A percentile compares a stretch with the other conserved stretches of the same genome.
phyloP scores from a whole-genome alignment of 1,284 basidiomycete species.

The Testicularia cyperi region DNA sequence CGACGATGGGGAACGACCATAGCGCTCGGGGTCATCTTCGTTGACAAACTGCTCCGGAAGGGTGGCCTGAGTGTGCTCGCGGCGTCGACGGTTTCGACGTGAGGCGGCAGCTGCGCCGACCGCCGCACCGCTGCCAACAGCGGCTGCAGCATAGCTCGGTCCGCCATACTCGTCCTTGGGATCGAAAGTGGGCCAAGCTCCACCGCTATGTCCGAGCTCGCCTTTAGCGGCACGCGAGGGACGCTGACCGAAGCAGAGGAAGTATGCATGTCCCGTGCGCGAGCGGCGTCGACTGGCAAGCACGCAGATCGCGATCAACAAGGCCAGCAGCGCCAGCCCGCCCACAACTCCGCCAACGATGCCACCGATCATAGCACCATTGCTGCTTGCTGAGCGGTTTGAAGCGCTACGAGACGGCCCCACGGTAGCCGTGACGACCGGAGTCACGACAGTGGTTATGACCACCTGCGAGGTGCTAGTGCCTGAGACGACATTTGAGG shows the following conservation, averaged over 20 bases:
- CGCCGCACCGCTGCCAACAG: conserved; percentile 10
- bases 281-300: conserved; percentile 29
- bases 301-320: conserved; percentile 32
- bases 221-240: conserved; percentile 23
- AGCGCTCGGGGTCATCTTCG: conserved; percentile 33
- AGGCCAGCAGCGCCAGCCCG: conserved; percentile 34
- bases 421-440: conserved; percentile 25
- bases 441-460: conserved; percentile 16
- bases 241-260: conserved; percentile 46
- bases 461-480: conserved; percentile 32
- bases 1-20: conserved; percentile 15
- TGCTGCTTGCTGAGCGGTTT: conserved; percentile 21
- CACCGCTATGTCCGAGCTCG: conserved; percentile 29
- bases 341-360: conserved; percentile 52
- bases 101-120: conserved; percentile 20
- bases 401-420: conserved; percentile 5
- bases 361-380: conserved; percentile 48
- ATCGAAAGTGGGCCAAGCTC: conserved; percentile 47
- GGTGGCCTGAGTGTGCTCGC: conserved; percentile 26
- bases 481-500: conserved; percentile 25
- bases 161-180: conserved; percentile 25
- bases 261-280: conserved; percentile 45
- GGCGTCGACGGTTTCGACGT: conserved; percentile 10
- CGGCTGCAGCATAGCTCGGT: conserved; percentile 9
- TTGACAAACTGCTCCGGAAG: conserved; percentile 36